Evolutionary conservation across 2,329 filamentous ascomycete genomes (phyloP), one percentile per base, ranked within the genome.

Genomic region (Cladosporium sp.): DNA sequence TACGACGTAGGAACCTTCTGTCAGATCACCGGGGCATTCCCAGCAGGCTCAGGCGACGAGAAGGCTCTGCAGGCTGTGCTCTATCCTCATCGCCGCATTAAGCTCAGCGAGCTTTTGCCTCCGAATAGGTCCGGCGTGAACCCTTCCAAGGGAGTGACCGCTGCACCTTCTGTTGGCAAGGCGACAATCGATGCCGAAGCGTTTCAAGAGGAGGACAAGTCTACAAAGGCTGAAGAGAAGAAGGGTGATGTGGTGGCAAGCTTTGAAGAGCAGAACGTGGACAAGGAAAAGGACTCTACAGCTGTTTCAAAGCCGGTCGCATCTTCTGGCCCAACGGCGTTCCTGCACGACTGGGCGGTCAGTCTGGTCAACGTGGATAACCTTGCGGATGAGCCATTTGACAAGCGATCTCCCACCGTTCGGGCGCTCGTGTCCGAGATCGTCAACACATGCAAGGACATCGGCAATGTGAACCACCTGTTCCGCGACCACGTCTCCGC

Each of bases 401-500:
- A 97, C 72, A 88, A 91, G 69, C 95, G 93, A 75, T 94, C 89
- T 68, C 87, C 88, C 17, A 86, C 94, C 34, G 91, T 97, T 60
- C 87, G 91, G 56, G 94, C 94, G 12, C 86, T 99, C 45, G 94
- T 93, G 50, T 96, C 93, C 68, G 95, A 99, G 76, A 97, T 99
- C 61, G 91, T 99, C 71, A 97, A 97, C 71, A 94, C 96, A 0
- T 97, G 97, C 80, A 97, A 97, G 76, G 92, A 97, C 72, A 91
- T 99, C 55, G 93, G 93, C 9, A 88, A 86, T 44, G 85, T 97
- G 75, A 99, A 97, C 76, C 91, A 89, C 59, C 81, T 99, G 19
- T 99, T 99, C 80, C 85, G 93, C 58, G 94, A 99, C 69, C 94
- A 99, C 70, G 96, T 99, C 56, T 96, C 92, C 0, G 96, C 93